These are phyloP conservation scores for Bertia moriformis DNA, from an alignment of 2,329 filamentous ascomycete species.

Conservation along the genomic window DNA sequence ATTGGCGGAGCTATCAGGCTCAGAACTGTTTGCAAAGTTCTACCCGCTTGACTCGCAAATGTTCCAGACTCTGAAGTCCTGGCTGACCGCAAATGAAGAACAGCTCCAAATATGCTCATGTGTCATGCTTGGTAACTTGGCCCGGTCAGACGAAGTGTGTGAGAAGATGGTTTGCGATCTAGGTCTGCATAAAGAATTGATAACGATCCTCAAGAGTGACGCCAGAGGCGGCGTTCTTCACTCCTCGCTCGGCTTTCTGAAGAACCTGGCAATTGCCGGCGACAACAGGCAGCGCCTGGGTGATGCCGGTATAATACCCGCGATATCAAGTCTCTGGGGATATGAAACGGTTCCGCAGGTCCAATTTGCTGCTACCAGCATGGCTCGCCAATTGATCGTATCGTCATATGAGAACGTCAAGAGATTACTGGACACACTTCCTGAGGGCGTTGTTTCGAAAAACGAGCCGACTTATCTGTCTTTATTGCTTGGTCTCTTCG, in stretches of 20 bases:
- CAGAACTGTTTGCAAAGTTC: constrained; percentile 15
- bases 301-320: constrained; percentile 19
- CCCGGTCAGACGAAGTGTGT: constrained; percentile 24
- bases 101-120: constrained; percentile 27
- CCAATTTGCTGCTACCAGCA: constrained; percentile 24
- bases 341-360: constrained; percentile 24
- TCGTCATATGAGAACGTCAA: constrained; percentile 19
- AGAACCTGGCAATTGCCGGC: constrained; percentile 26
- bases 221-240: constrained; percentile 23
- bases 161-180: constrained; percentile 19
- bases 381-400: constrained; percentile 20
- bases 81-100: constrained; percentile 20
- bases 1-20: constrained; percentile 22
- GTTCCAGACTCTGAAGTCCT: constrained; percentile 18
- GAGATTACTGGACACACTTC: constrained; percentile 15
- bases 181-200: constrained; percentile 20
- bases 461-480: constrained; percentile 11
- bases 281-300: constrained; percentile 21
- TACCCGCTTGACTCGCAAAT: constrained; percentile 21
- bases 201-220: constrained; percentile 18
- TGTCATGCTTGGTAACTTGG: constrained; percentile 28
- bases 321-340: constrained; percentile 19
- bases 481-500: constrained; percentile 21
- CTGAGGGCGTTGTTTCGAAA: constrained; percentile 6
- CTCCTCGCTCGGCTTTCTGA: constrained; percentile 26